Conservation (phyloP, 306 rosid genomes). For the Medicago ruthenica region DNA sequence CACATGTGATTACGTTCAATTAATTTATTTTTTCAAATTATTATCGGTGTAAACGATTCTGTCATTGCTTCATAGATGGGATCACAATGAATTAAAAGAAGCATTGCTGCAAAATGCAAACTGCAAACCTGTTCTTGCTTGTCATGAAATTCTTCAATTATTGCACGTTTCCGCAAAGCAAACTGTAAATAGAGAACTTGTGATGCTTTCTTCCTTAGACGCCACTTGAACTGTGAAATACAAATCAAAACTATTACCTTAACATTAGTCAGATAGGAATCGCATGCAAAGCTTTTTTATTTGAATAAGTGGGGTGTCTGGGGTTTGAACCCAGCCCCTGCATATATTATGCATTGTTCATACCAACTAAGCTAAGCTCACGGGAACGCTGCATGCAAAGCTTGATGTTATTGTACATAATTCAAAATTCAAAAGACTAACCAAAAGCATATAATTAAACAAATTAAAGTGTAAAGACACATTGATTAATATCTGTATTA, state of each 20-base stretch:
- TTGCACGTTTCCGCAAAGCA: conserved; percentile 81
- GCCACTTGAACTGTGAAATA: conserved; percentile 81
- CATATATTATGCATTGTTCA: no score
- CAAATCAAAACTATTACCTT: conserved; percentile 22
- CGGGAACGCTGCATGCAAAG: neutral
- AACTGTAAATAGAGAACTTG: conserved; percentile 91
- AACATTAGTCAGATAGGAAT: conserved; percentile 35
- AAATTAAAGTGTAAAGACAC: neutral
- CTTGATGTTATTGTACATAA: neutral
- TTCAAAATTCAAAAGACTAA: no score
- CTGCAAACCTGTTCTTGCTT: conserved; percentile 89
- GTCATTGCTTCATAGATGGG: neutral
- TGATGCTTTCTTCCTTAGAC: conserved; percentile 80
- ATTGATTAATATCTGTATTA: neutral
- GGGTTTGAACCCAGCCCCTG: no score
- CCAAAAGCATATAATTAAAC: no score
- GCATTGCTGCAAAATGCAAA: conserved; percentile 11
- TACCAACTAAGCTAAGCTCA: no score
- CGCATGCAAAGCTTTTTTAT: neutral
- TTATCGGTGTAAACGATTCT: neutral
- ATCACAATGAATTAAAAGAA: conserved; percentile 16
- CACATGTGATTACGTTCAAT: neutral
- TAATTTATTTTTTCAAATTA: neutral
- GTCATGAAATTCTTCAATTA: conserved; percentile 81
- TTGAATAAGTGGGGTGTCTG: no score